Evolutionary conservation across 768 basidiomycete genomes (phyloP), one percentile per base, ranked within the genome.

Genomic region (Pulveroboletus sp.): DNA sequence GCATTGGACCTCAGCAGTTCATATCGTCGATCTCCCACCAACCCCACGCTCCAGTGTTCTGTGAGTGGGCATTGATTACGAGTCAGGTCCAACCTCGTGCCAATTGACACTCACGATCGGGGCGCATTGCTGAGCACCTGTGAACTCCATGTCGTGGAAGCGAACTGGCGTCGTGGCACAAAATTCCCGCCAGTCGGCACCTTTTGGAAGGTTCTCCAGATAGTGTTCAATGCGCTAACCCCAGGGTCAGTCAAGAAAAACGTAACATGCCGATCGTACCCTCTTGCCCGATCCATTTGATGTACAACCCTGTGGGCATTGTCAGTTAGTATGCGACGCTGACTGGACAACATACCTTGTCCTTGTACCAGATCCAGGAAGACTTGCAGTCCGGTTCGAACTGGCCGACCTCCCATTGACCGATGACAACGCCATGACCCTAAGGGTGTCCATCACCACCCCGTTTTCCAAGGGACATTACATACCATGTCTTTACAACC

Each of bases 161-260:
- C 22, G n/a, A 11, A 48, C 44, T 2, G 69, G 69, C 0, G 69
- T 71, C 2, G 70, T 68, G 2, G 67, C 65, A 43, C 68, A 70
- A 47, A 71, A 69, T 14, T 64, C 59, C 13, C 40, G 51, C 69
- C 68, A 71, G n/a, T 69, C 56, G 17, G 53, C 47, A 6, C 56
- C 50, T 8, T 42, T 6, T 0, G 60, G 67, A 12, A 71, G 45
- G 31, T 66, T 59, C 42, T 53, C 50, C 6, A 71, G 44, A 19
- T 57, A 59, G 6, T 65, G 59, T 13, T 63, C 59, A 30, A 64
- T 50, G 26, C 53, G 51, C 69, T 71, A 30, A 20, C 26, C 11
- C 5, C 19, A 6, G n/a, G 10, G n/a, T 48, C 2, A 2, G n/a
- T 48, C 17, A 35, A 38, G 22, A n/a, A 5, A 50, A 19, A 14